Evolutionary conservation across 164 flowering plant species (phyloP).

Genomic region (Magnolia sinica): DNA sequence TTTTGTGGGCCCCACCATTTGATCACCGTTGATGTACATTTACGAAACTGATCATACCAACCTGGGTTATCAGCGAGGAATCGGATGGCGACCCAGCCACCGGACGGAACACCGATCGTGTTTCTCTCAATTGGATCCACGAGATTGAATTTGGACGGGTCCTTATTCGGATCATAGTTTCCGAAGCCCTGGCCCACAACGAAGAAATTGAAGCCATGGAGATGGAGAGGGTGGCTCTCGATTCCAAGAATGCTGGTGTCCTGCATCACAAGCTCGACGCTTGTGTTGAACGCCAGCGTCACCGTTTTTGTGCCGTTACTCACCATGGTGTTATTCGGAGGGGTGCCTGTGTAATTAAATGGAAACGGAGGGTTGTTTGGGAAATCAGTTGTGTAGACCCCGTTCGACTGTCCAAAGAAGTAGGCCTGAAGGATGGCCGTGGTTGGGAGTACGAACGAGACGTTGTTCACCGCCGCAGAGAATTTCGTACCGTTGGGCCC

Average conservation of each 20-base stretch:
- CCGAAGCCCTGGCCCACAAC: constrained; percentile 54
- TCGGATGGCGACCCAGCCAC: constrained; percentile 61
- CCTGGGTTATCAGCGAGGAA: constrained; percentile 64
- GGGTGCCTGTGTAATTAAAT: constrained; percentile 46
- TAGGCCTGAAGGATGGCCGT: constrained; percentile 43
- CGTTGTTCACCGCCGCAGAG: constrained; percentile 45
- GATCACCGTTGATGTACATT: too few species aligned
- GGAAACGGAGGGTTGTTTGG: constrained; percentile 29
- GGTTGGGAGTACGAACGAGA: constrained; percentile 38
- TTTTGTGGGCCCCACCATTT: too few species aligned
- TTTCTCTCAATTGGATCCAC: constrained; percentile 57
- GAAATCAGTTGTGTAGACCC: constrained; percentile 59
- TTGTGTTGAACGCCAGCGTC: constrained; percentile 44
- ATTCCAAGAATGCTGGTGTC: constrained; percentile 49
- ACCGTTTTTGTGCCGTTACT: constrained; percentile 36
- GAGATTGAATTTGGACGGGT: constrained; percentile 43
- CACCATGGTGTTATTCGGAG: constrained; percentile 44
- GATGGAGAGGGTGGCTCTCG: constrained; percentile 60
- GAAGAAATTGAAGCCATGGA: constrained; percentile 59
- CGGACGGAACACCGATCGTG: constrained; percentile 51
- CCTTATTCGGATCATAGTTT: constrained; percentile 41
- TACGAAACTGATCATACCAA: not conserved
- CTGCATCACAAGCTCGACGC: constrained; percentile 54
- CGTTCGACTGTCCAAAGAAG: constrained; percentile 36
- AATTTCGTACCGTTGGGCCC: constrained; percentile 49